Percentiles rank a stretch among this genome's conserved stretches.
These are phyloP conservation scores for Xylariales sp. DNA, from an alignment of 2,329 filamentous ascomycete genomes.

Conservation along the genomic window DNA sequence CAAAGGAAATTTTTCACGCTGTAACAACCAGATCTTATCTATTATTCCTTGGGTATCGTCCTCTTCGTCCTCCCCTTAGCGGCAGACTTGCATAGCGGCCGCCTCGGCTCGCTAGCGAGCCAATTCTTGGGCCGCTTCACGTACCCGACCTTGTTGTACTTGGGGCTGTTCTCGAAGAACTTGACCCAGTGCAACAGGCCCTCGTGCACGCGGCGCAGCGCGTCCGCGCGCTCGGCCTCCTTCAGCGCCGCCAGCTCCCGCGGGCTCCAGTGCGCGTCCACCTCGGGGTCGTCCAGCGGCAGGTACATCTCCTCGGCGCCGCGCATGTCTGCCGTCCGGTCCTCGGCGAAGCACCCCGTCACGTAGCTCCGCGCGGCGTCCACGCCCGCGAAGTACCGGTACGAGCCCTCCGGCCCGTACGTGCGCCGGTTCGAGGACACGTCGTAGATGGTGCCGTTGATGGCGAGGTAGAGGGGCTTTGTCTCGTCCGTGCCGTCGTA, in stretches of 20 bases:
- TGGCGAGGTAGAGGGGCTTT: conserved; percentile 87
- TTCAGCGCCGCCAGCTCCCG: conserved; percentile 65
- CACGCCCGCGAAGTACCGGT: conserved; percentile 85
- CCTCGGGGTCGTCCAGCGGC: conserved; percentile 69
- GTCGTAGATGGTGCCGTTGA: conserved; percentile 90
- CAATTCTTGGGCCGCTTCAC: conserved; percentile 72
- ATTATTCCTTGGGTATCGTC: conserved; percentile 65
- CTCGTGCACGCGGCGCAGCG: conserved; percentile 72
- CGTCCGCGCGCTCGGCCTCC: conserved; percentile 72
- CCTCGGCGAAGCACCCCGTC: conserved; percentile 90
- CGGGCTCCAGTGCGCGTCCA: conserved; percentile 69
- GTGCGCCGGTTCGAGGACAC: conserved; percentile 75
- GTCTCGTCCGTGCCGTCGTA: conserved; percentile 82
- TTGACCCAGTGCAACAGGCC: conserved; percentile 83
- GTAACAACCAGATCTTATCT: conserved; percentile 4
- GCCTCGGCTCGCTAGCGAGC: conserved; percentile 70
- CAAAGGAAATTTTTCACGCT: conserved; percentile 6
- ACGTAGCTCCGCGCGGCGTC: conserved; percentile 92
- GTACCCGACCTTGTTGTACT: conserved; percentile 84
- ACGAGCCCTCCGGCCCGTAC: conserved; percentile 87
- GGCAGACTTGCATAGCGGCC: conserved; percentile 77
- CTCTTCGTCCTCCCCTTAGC: conserved; percentile 66
- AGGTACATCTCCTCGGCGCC: conserved; percentile 90
- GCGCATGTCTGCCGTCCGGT: conserved; percentile 84
- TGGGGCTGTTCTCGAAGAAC: conserved; percentile 83